Evolutionary conservation across 2,329 filamentous ascomycete species (phyloP), one percentile per base, ranked within the genome.

Genomic region (Ciborinia camelliae): DNA sequence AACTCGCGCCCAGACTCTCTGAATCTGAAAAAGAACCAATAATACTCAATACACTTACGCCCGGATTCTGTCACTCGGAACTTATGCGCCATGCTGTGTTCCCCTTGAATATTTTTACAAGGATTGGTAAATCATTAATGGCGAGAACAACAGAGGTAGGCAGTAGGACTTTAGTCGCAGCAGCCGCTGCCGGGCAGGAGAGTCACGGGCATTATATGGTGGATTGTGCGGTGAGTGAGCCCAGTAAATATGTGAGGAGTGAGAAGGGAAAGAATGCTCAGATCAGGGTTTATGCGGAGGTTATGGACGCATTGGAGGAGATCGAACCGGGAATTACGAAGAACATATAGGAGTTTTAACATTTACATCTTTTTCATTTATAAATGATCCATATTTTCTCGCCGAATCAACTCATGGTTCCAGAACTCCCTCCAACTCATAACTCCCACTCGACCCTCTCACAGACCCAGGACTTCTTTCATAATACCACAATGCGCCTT

Each of bases 401-500:
- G 18, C 8, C 35, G n/a, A 12, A 47, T 1, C 1, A 47, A 23
- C 0, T 59, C 30, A 59, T 20, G 55, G 47, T 14, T n/a, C 41
- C n/a, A 59, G 47, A 26, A 35, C 41, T 15, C 30, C 30, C 26
- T 59, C 41, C n/a, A 59, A 47, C 20, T 35, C 41, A 59, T 48
- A 37, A 20, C n/a, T 45, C 18, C 55, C 55, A 59, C 55, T 47
- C 9, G 14, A 30, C 20, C 7, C n/a, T 48, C 52, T 63, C 32
- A 58, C 61, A 58, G 52, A 58, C 12, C 41, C 61, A 2, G 35
- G 26, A 28, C 79, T 78, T 58, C 85, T 78, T 76, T 83, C 77
- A 64, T 80, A 82, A 70, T 88, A 88, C 70, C 77, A 77, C 18
- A 88, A 74, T 2, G 84, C 85, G 5, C 80, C 80, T 14, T 78